Evolutionary conservation across 176 grass and related monocot genomes (phyloP).

Genomic region (Oryza officinalis): DNA sequence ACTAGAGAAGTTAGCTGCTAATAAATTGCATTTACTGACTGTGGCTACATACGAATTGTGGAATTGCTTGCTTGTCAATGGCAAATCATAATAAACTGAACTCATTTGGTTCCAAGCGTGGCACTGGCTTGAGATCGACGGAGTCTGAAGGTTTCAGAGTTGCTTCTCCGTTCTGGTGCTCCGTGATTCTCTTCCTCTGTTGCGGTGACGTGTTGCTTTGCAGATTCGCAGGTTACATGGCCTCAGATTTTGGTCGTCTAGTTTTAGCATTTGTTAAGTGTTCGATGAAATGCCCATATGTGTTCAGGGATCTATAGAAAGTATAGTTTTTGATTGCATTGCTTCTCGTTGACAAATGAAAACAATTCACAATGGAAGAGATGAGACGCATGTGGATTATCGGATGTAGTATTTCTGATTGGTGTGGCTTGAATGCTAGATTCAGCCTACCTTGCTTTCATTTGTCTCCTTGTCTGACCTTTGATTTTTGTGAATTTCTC

Average conservation of each 20-base stretch:
- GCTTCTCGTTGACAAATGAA: neutral
- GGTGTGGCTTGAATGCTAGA: neutral
- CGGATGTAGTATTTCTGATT: neutral
- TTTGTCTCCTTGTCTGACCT: too few species aligned
- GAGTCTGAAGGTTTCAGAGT: neutral
- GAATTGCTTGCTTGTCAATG: too few species aligned
- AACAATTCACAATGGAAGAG: neutral
- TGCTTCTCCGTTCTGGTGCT: neutral
- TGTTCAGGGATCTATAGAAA: neutral
- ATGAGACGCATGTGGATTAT: neutral
- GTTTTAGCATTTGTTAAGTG: neutral
- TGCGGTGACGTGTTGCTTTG: neutral
- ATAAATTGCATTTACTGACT: too few species aligned
- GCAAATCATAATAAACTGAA: too few species aligned
- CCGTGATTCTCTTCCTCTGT: slow-evolving; percentile 9
- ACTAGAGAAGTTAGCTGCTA: too few species aligned
- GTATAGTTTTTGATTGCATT: neutral
- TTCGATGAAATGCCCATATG: slow-evolving; percentile 18
- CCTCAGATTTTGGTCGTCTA: neutral
- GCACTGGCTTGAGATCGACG: too few species aligned
- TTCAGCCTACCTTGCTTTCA: neutral
- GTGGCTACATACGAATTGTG: too few species aligned
- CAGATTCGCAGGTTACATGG: too few species aligned
- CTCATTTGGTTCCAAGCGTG: too few species aligned
- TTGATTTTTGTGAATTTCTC: neutral